Conservation (phyloP, 805 yeast species). For the Cyberlindnera galapagoensis region DNA sequence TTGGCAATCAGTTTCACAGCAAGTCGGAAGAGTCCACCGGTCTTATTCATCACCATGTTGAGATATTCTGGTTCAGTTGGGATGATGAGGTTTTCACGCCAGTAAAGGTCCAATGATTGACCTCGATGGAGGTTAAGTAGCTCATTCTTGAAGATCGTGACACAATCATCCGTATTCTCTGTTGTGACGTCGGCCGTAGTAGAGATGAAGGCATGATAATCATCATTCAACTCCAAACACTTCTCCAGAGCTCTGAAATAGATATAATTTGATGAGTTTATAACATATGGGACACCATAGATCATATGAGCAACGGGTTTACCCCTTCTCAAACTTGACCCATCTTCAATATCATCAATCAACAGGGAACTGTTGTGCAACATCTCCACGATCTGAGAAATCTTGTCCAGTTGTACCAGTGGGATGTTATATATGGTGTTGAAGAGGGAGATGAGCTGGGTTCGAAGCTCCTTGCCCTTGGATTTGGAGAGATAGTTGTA, state of each 20-base stretch:
- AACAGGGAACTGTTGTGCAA: constrained; percentile 62
- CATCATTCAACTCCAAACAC: constrained; percentile 29
- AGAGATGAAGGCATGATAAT: too few relatives aligned
- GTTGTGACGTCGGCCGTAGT: too few relatives aligned
- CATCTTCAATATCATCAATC: constrained; percentile 88
- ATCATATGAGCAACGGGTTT: constrained; percentile 70
- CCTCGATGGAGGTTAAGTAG: constrained; percentile 80
- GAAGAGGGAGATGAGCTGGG: constrained; percentile 42
- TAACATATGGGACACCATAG: constrained; percentile 73
- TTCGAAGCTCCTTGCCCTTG: constrained; percentile 22
- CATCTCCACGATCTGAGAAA: constrained; percentile 46
- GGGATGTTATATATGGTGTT: constrained; percentile 45
- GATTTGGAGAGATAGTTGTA: constrained; percentile 19
- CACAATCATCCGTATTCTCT: constrained; percentile 16
- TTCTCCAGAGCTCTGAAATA: constrained; percentile 43
- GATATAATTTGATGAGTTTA: constrained; percentile 79
- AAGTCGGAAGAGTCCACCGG: constrained; percentile 83
- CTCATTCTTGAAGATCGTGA: constrained; percentile 55
- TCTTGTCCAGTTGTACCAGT: constrained; percentile 27
- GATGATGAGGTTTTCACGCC: constrained; percentile 64
- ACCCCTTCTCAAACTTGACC: constrained; percentile 66
- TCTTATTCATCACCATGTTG: constrained; percentile 79
- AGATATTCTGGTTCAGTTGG: constrained; percentile 63
- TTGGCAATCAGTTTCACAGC: constrained; percentile 58
- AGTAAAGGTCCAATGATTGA: constrained; percentile 82